Evolutionary conservation across 306 rosid genomes (phyloP), one percentile per base, ranked within the genome.

Genomic region (Cyamopsis tetragonoloba): DNA sequence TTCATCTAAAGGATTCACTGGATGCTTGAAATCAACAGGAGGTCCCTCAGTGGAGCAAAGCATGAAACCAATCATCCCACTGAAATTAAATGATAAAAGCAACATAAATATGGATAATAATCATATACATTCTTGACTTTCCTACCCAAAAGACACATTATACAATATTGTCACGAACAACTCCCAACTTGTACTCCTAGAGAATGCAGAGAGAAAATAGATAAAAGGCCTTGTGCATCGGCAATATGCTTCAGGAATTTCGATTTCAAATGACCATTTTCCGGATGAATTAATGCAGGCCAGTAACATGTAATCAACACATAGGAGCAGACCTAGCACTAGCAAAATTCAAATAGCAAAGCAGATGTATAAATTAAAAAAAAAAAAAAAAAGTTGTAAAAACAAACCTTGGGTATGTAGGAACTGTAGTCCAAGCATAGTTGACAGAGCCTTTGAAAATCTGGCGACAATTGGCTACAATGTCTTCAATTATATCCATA

Each of bases 391-490:
- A 56, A 20, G 9, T 8, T 26, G 12, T 7, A 10, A 57, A 24
- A 46, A 43, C 9, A 63, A 66, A 83, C 99, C 99, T 95, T 71
- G 99, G 99, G 67, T 90, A 95, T 74, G 99, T 95, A 47, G 99
- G 99, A 79, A 95, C 99, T 4, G 99, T 95, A 50, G 99, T 95
- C 99, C 99, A 95, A 49, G 99, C 99, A 65, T 95, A 95, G 82
- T 90, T 90, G 63, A 95, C 97, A n/a, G 99, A 86, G 81, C 99
- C 99, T 83, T 86, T 88, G 46, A 90, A 95, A 80, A 80, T 79
- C 32, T 86, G 87, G 55, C 89, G 90, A 59, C 97, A 95, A 61
- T 95, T 95, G 23, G 83, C 49, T 23, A 90, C 96, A 41, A 95
- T 86, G 78, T 74, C 85, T 82, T 95, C 92, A 69, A 95, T 95